Conservation (phyloP, 2,329 filamentous ascomycete species). For the Epichloe aotearoae region DNA sequence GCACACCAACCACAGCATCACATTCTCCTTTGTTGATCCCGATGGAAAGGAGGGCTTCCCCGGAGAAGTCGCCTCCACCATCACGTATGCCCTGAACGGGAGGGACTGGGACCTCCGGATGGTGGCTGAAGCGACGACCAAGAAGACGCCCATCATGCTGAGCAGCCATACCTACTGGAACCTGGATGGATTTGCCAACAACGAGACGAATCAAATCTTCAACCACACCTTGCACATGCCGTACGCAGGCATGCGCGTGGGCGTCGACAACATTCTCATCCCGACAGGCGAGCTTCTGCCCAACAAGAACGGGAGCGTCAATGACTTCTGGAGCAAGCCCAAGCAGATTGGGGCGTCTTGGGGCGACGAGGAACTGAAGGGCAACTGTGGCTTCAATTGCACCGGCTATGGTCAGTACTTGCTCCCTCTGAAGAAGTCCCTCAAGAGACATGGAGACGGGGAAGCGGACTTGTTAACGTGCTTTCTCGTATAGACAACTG, state of each 20-base stretch:
- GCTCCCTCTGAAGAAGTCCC: no score
- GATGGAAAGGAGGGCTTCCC: slow-evolving; percentile 68
- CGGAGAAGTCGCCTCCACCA: slow-evolving; percentile 59
- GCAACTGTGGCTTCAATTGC: slow-evolving; percentile 72
- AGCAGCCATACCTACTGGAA: slow-evolving; percentile 70
- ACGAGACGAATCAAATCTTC: slow-evolving; percentile 48
- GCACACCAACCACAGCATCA: slow-evolving; percentile 53
- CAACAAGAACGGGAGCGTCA: slow-evolving; percentile 53
- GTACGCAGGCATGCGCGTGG: slow-evolving; percentile 57
- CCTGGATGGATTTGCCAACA: slow-evolving; percentile 65
- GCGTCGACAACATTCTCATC: slow-evolving; percentile 56
- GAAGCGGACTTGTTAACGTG: not conserved
- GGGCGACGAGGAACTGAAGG: slow-evolving; percentile 43
- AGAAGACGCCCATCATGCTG: slow-evolving; percentile 74
- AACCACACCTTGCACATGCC: slow-evolving; percentile 65
- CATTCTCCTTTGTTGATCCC: slow-evolving; percentile 60
- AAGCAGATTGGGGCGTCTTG: slow-evolving; percentile 68
- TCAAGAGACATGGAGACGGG: not conserved
- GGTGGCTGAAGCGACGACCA: slow-evolving; percentile 54
- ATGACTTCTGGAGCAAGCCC: slow-evolving; percentile 70
- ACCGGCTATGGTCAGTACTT: slow-evolving; percentile 60
- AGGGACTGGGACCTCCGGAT: slow-evolving; percentile 62
- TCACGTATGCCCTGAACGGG: slow-evolving; percentile 58
- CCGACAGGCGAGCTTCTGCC: slow-evolving; percentile 64
- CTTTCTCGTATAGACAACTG: slow-evolving; percentile 40